Base-by-base conservation (phyloP, 2,329 filamentous ascomycete genomes). In the Pseudopithomyces maydicus region DNA sequence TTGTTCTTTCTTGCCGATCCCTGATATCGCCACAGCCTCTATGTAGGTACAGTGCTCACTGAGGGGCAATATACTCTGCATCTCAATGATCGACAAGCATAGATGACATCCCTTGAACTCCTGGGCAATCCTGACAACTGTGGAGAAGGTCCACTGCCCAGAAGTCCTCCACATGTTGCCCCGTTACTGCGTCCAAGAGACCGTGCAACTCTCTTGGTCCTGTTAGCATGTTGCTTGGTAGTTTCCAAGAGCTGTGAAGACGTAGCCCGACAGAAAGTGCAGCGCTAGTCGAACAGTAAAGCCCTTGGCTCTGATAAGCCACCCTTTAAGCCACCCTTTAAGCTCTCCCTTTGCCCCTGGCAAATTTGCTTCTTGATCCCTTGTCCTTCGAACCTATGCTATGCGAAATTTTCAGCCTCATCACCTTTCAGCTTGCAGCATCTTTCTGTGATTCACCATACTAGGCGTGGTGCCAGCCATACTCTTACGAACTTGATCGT, bases 141-240 rank as follows among this genome's bases (percentile, higher is more conserved):
- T 59, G 55, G 59, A 59, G 61, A 54, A 33, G 55, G 52, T 53
- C 56, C 62, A 54, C 62, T 59, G 54, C 56, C 57, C 54, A 59
- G 56, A 54, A 52, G 56, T 48, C 23, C 45, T 60, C 57, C 42
- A 52, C 44, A 44, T 57, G 45, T 33, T 42, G 54, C 55, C 42
- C 57, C 54, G 54, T 55, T 36, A 44, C 42, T 19, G 17, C 23
- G 33, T 32, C 61, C 56, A 59, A 61, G 59, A 58, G 49, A 56
- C 55, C 58, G 62, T 45, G 43, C 26, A 15, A 49, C 47, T 48
- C 46, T 23, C 63, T 61, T 57, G 51, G 54, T 57, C 52, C 48
- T 48, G 44, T 51, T 54, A 57, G 36, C 22, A 48, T 10, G 15
- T 44, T 49, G 52, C 52, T 50, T 50, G 29, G 26, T 6, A 8